Evolutionary conservation across 73 alveolate genomes (phyloP), one percentile per base, ranked within the genome.

Genomic region (Chromera velia): DNA sequence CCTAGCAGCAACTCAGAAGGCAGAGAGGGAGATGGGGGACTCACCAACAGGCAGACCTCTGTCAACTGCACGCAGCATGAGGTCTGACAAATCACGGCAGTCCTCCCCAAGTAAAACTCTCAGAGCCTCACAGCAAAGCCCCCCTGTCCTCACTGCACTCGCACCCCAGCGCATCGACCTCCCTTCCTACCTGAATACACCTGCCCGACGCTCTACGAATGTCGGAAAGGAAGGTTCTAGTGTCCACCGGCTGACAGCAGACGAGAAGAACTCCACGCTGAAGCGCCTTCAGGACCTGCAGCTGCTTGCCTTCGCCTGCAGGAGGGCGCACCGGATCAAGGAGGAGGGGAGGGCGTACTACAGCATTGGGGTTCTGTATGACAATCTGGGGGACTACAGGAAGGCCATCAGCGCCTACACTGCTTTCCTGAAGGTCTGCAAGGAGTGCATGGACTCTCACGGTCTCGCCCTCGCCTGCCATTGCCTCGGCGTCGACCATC

Each of bases 391-490:
- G 13, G 22, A 40, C 22, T 40, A 40, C 55, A 40, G 55, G 13
- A 40, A 40, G 55, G 55, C 55, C 22, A 40, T 40, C 4, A 13
- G 22, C 22, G 22, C 13, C 55, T 40, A 40, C 55, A 40, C 55
- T 7, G 13, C 22, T 40, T 40, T 40, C 55, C 55, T 40, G 22
- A 4, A 13, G 22, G 13, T 40, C 55, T 40, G 55, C 13, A 4
- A 13, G 4, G 55, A 40, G 55, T 24, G 82, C 19, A 6, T 72
- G 32, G 45, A 70, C 77, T 17, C 77, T n/a, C 40, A 70, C 19
- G 49, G 33, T 7, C 9, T 9, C 47, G 28, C 79, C n/a, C 80
- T 78, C 22, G 86, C 86, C 26, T 78, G 67, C 73, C 69, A 78
- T 29, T 78, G 86, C 73, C 69, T 78, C 29, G 55, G 55, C 55